These are phyloP conservation scores for Pinus tabuliformis DNA, from an alignment of 75 land plant species.

Conservation along the genomic window DNA sequence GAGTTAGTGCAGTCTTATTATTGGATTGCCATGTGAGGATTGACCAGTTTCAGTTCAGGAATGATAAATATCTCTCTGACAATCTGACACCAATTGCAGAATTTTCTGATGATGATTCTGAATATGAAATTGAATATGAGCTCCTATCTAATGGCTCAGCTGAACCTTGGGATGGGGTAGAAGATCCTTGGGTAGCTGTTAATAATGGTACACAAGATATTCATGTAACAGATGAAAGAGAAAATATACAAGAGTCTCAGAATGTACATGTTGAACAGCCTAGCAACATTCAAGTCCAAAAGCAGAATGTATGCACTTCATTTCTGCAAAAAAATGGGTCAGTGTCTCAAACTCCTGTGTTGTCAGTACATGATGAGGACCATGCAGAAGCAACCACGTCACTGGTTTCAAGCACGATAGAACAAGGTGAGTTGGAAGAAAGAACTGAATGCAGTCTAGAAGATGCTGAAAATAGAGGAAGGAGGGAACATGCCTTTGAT, in stretches of 20 bases:
- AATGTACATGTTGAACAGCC: background rate
- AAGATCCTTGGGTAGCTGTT: slow-evolving; percentile 32
- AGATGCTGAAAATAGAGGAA: slow-evolving; percentile 2
- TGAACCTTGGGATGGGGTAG: slow-evolving; percentile 76
- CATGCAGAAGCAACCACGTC: background rate
- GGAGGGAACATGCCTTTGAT: slow-evolving; percentile 17
- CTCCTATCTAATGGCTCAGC: slow-evolving; percentile 78
- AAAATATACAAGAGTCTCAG: background rate
- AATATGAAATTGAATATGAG: slow-evolving; percentile 83
- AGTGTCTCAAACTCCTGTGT: background rate
- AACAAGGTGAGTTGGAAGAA: background rate
- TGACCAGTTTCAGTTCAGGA: background rate
- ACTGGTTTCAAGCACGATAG: background rate
- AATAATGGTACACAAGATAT: background rate
- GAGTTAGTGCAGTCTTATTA: background rate
- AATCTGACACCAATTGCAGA: slow-evolving; percentile 27
- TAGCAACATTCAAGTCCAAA: background rate
- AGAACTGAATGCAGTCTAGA: background rate
- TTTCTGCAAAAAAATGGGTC: background rate
- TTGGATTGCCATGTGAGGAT: background rate
- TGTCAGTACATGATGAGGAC: slow-evolving; percentile 1
- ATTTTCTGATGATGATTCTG: slow-evolving; percentile 76
- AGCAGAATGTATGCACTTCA: slow-evolving; percentile 4
- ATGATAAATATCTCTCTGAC: background rate
- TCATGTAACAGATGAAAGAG: background rate